Evolutionary conservation across 108 stramenopile genomes (phyloP).

Genomic region (Cyclotella choctawhatcheeana): DNA sequence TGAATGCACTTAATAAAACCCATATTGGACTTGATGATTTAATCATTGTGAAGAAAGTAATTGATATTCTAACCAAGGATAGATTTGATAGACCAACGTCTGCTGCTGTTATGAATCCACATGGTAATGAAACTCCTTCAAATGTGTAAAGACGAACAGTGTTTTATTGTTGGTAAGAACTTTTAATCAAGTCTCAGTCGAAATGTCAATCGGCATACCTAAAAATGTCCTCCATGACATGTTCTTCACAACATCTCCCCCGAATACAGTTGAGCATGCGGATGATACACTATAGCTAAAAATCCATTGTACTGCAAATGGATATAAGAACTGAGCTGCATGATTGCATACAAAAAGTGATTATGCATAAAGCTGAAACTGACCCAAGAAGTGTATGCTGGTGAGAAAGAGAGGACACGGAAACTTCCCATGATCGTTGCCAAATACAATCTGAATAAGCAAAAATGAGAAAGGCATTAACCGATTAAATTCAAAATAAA

Average conservation of each 20-base stretch:
- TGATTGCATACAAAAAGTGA: background rate
- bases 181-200: no score
- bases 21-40: slow-evolving; percentile 88
- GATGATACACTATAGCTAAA: slow-evolving; percentile 61
- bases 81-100: slow-evolving; percentile 89
- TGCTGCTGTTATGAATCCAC: slow-evolving; percentile 78
- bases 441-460: slow-evolving; percentile 69
- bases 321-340: background rate
- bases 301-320: slow-evolving; percentile 68
- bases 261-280: slow-evolving; percentile 62
- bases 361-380: background rate
- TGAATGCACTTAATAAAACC: slow-evolving; percentile 79
- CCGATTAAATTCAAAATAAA: background rate
- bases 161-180: background rate
- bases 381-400: slow-evolving; percentile 72
- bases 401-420: slow-evolving; percentile 89
- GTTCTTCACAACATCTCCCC: slow-evolving; percentile 57
- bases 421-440: slow-evolving; percentile 67
- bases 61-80: slow-evolving; percentile 72
- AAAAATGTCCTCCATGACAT: slow-evolving; percentile 81
- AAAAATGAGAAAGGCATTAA: background rate
- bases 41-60: slow-evolving; percentile 91
- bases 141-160: background rate
- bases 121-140: slow-evolving; percentile 70
- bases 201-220: slow-evolving; percentile 13